Evolutionary conservation across 192 early-diverging fungal genomes (phyloP).

Genomic region (Endogone sp.): DNA sequence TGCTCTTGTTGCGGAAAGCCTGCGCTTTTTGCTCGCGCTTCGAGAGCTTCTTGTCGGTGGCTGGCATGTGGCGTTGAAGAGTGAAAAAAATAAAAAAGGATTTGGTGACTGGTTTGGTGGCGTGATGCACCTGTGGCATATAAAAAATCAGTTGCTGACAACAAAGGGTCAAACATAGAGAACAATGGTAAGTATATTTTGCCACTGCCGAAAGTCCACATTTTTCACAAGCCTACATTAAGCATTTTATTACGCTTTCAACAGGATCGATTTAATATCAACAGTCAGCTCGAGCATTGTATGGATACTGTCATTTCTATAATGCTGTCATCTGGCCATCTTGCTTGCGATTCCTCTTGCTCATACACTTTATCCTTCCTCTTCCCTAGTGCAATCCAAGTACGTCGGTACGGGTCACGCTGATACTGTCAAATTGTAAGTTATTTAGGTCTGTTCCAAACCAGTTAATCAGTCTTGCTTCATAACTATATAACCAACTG

Average conservation of each 20-base stretch:
- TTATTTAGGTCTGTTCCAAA: neutral
- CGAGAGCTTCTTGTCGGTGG: conserved; percentile 37
- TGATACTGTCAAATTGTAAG: conserved; percentile 86
- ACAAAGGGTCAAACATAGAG: too few species aligned
- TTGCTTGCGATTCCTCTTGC: neutral
- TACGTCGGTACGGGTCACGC: conserved; percentile 90
- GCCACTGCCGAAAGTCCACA: too few species aligned
- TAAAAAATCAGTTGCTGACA: too few species aligned
- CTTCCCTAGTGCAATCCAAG: conserved; percentile 70
- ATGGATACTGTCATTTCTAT: too few species aligned
- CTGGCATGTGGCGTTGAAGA: conserved; percentile 3
- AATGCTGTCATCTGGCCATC: too few species aligned
- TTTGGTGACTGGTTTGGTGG: too few species aligned
- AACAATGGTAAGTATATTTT: too few species aligned
- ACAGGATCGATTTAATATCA: conserved; percentile 61
- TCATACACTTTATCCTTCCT: neutral
- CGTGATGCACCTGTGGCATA: too few species aligned
- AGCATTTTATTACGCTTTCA: too few species aligned
- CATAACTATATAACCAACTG: conserved; percentile 1
- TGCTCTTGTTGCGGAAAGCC: conserved; percentile 43
- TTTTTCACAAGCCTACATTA: too few species aligned
- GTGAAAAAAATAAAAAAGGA: neutral
- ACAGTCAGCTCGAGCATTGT: conserved; percentile 81
- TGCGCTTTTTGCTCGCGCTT: conserved; percentile 46
- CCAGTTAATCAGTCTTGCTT: neutral